These are phyloP conservation scores for Fusarium sterilihyphosum DNA, from an alignment of 2,329 filamentous ascomycete genomes.

Conservation along the genomic window DNA sequence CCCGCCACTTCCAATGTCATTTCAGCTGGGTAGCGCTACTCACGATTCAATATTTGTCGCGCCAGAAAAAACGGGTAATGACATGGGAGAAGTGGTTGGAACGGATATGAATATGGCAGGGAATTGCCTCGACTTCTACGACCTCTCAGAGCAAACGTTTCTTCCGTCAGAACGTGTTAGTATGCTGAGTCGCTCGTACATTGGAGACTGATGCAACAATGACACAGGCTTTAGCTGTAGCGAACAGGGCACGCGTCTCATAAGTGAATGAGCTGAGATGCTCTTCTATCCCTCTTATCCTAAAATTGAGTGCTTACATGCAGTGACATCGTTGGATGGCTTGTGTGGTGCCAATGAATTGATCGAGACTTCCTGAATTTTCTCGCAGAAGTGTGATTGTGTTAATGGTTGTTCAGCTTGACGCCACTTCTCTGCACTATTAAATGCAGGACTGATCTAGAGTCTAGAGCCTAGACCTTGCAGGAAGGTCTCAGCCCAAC, in stretches of 20 bases:
- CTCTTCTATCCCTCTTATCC: accelerated
- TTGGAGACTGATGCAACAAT: neutral
- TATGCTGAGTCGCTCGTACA: neutral
- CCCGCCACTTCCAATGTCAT: neutral
- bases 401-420: neutral
- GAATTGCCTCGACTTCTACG: neutral
- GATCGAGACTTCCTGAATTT: too few relatives aligned
- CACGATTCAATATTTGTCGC: neutral
- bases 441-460: neutral
- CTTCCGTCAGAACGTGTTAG: neutral
- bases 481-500: too few relatives aligned
- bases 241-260: too few relatives aligned
- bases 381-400: too few relatives aligned
- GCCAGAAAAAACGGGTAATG: neutral
- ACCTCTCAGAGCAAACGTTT: neutral
- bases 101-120: neutral
- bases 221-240: too few relatives aligned
- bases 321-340: too few relatives aligned
- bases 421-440: neutral
- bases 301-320: too few relatives aligned
- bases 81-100: neutral
- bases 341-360: too few relatives aligned
- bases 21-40: neutral
- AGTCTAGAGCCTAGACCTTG: too few relatives aligned
- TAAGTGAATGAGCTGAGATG: too few relatives aligned